Conservation (phyloP, 2,329 filamentous ascomycete genomes). For the Cladorrhinum sp. region DNA sequence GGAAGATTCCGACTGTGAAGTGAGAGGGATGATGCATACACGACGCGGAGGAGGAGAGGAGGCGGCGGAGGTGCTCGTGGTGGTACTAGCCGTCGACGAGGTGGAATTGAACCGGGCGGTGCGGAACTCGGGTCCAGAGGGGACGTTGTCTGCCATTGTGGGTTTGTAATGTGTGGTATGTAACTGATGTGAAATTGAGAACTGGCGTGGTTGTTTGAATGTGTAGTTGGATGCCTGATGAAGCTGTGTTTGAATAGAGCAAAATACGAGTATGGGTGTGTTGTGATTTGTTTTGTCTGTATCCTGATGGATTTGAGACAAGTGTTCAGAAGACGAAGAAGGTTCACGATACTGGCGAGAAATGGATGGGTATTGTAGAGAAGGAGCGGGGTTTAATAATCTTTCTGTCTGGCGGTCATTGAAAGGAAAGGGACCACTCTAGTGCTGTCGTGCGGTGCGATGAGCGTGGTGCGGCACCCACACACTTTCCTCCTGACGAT, state of each 20-base stretch:
- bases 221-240: not conserved
- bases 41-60: conserved; percentile 20
- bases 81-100: conserved; percentile 20
- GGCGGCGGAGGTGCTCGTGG: not conserved
- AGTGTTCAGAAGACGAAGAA: not conserved
- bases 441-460: no score
- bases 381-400: conserved; percentile 6
- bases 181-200: not conserved
- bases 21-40: conserved; percentile 17
- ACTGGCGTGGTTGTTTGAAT: not conserved
- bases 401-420: no score
- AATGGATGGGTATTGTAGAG: not conserved
- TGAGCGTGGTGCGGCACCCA: not conserved
- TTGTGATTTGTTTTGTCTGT: no score
- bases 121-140: conserved; percentile 20
- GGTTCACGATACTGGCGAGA: not conserved
- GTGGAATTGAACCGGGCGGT: conserved; percentile 31
- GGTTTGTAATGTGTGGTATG: no score
- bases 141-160: conserved; percentile 23
- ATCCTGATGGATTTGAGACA: not conserved
- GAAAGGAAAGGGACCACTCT: not conserved
- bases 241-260: no score
- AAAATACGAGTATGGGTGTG: no score
- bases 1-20: no score
- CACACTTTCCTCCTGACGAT: conserved; percentile 1